Evolutionary conservation across 148 eudicot species (phyloP).

Genomic region (Drosera capensis): DNA sequence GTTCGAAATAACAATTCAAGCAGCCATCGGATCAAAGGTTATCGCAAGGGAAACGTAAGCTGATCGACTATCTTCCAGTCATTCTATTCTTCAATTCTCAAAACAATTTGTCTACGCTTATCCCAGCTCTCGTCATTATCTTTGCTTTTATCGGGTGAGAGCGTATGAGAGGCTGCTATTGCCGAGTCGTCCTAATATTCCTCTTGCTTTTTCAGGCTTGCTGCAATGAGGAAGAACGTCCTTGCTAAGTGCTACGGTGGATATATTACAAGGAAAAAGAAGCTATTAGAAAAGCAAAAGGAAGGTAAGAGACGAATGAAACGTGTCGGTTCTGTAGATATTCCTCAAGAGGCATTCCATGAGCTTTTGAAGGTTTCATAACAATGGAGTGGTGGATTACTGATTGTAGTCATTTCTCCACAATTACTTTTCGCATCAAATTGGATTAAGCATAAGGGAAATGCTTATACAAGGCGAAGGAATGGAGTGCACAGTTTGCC

Average conservation of each 20-base stretch:
- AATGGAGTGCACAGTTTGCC: too few relatives aligned
- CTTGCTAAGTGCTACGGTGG: constrained; percentile 98
- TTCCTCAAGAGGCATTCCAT: constrained; percentile 93
- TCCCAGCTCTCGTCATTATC: too few relatives aligned
- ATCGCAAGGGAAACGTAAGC: constrained; percentile 95
- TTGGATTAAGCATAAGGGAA: too few relatives aligned
- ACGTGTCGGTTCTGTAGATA: constrained; percentile 86
- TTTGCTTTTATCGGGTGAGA: too few relatives aligned
- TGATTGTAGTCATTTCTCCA: too few relatives aligned
- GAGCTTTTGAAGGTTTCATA: constrained; percentile 71
- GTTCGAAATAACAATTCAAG: constrained; percentile 89
- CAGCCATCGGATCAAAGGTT: constrained; percentile 82
- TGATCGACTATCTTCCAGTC: constrained; percentile 1
- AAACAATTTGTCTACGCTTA: too few relatives aligned
- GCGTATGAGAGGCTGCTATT: too few relatives aligned
- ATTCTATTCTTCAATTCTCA: not conserved
- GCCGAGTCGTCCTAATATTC: too few relatives aligned
- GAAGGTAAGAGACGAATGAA: constrained; percentile 99
- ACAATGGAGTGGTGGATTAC: too few relatives aligned
- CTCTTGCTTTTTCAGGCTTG: constrained; percentile 30
- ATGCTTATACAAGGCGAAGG: too few relatives aligned
- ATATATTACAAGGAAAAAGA: constrained; percentile 69
- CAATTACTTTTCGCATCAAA: too few relatives aligned
- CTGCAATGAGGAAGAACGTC: constrained; percentile 97
- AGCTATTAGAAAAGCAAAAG: constrained; percentile 84